These are phyloP conservation scores for Epichloe hybrida DNA, from an alignment of 2,329 filamentous ascomycete species.

Conservation along the genomic window DNA sequence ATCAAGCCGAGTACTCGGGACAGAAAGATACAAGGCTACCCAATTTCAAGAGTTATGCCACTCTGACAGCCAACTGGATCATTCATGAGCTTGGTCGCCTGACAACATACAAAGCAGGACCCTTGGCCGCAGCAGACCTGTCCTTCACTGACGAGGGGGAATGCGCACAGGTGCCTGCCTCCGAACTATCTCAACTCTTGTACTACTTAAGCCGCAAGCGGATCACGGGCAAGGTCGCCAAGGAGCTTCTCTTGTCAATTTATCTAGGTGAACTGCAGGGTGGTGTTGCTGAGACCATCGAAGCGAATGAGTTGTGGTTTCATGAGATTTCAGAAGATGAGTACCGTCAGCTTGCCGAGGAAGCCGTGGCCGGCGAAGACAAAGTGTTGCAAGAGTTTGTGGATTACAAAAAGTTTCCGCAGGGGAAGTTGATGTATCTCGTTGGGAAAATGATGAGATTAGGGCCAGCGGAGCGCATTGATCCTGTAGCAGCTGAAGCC, in stretches of 20 bases:
- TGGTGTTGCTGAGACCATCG: slow-evolving; percentile 31
- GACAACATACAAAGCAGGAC: slow-evolving; percentile 34
- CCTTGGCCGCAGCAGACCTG: slow-evolving; percentile 17
- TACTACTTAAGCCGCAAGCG: slow-evolving; percentile 31
- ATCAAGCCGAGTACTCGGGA: slow-evolving; percentile 10
- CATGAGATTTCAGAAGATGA: slow-evolving; percentile 32
- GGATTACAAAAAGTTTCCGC: slow-evolving; percentile 31
- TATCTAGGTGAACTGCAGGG: slow-evolving; percentile 33
- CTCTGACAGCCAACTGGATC: slow-evolving; percentile 50
- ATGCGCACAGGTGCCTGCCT: slow-evolving; percentile 31
- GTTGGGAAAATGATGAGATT: slow-evolving; percentile 44
- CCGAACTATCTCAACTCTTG: slow-evolving; percentile 37
- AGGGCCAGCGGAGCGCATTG: slow-evolving; percentile 40
- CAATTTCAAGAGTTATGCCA: slow-evolving; percentile 25
- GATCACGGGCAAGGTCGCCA: slow-evolving; percentile 44
- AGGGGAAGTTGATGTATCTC: slow-evolving; percentile 47
- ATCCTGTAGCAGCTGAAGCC: slow-evolving; percentile 36
- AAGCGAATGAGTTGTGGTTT: slow-evolving; percentile 39
- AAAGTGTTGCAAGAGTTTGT: slow-evolving; percentile 33
- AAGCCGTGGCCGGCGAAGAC: slow-evolving; percentile 31
- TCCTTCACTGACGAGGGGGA: slow-evolving; percentile 32
- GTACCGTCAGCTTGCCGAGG: slow-evolving; percentile 33
- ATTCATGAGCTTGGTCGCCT: slow-evolving; percentile 63
- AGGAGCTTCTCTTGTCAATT: slow-evolving; percentile 41
- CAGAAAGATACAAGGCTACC: slow-evolving; percentile 7